Base-by-base conservation (phyloP, 1,139 yeast genomes). In the Blastobotrys elegans region DNA sequence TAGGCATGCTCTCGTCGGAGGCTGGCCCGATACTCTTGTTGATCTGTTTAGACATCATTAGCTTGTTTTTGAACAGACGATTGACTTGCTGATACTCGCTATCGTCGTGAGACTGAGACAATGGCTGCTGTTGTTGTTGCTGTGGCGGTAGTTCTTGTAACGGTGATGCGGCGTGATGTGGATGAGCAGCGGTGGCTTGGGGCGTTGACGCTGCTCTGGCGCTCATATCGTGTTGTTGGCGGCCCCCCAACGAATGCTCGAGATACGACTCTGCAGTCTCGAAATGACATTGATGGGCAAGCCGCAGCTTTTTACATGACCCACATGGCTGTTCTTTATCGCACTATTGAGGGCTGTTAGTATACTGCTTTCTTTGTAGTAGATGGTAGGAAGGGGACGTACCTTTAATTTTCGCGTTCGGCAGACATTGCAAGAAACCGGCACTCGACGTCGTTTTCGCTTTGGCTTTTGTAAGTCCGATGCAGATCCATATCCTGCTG, bases 401-500 rank as follows among this genome's bases (percentile, higher is more conserved):
- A 39, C 42, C 42, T 56, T 57, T 27, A 56, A 53, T 37, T 57
- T 57, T 14, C 60, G 48, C 30, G 55, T 49, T 24, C 61, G 49
- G 45, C 61, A 57, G 2, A 54, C 51, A 32, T 55, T 55, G 44
- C 61, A 57, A 1, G 60, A 56, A 17, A 54, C 47, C 3, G 61
- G 58, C 1, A 56, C 49, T 30, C 61, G 44, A 34, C 57, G 41
- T 3, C 61, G 46, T 27, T 49, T 51, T 22, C 43, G 36, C 35
- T 44, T 48, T 6, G 47, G 42, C 22, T 32, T 29, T 16, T 10
- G 22, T 7, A 17, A 17, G 17, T 39, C 33, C 11, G 20, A 8
- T n/a, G 13, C n/a, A n/a, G n/a, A n/a, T n/a, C n/a, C n/a, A n/a
- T n/a, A n/a, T n/a, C n/a, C n/a, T n/a, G n/a, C n/a, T n/a, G n/a